Evolutionary conservation across 169 alveolate species (phyloP), one percentile per base, ranked within the genome.

Genomic region (Eimeria acervulina): DNA sequence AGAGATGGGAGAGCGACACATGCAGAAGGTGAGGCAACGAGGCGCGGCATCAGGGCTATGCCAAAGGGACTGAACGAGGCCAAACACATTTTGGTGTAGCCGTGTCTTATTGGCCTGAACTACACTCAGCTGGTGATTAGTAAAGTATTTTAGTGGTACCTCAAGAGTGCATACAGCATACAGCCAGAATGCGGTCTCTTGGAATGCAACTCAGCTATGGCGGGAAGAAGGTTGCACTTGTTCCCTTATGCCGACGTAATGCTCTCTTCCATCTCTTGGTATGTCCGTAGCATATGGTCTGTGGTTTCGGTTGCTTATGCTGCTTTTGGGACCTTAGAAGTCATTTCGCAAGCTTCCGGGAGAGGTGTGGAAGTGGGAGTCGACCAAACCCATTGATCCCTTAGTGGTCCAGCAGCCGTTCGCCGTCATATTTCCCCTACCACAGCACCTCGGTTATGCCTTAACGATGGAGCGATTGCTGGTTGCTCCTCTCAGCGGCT

Each of bases 361-460:
- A 28, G 91, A 33, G 36, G 52, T 83, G 91, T 83, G 91, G 91
- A 55, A 47, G 76, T 83, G 91, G 91, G 91, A 44, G 44, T 51
- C 91, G 26, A 26, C 80, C 15, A 80, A 31, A 6, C 42, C 95
- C 7, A 10, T 74, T 12, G 63, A 26, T 19, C 91, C 89, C 40
- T 47, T 91, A 40, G 55, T 19, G 59, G 66, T 55, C 1, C n/a
- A 3, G 66, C 44, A 15, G 80, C 95, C 95, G 33, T 91, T 91
- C 40, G 83, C 88, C 42, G 52, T 93, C 42, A 61, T 55, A 28
- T 44, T 80, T 23, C 96, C 96, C 59, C 93, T 93, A 40, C 96
- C 96, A 28, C 33, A 52, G n/a, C 96, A 93, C 44, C 83, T 93
- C 76, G 96, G 96, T 66, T 93, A 78, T 70, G 70, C 61, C 61